phyloP scores from a whole-genome alignment of 2,329 filamentous ascomycete species.

The Phialocephala subalpina region DNA sequence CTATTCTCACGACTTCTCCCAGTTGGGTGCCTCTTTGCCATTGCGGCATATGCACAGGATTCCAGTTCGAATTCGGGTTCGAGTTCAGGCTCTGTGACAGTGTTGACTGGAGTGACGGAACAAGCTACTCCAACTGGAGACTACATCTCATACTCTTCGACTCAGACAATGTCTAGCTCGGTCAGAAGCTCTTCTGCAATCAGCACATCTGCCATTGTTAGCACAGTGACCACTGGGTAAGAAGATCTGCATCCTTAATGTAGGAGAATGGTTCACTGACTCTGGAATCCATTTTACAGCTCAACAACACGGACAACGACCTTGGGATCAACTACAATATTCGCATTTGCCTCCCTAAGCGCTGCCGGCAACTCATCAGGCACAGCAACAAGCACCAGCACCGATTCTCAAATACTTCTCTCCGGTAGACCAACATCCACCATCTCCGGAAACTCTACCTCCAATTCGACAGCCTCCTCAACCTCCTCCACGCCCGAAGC shows the following conservation, averaged over 20 bases:
- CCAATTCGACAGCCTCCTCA: conserved; percentile 54
- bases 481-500: conserved; percentile 55
- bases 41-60: conserved; percentile 36
- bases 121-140: conserved; percentile 46
- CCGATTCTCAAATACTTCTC: conserved; percentile 50
- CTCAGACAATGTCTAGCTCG: conserved; percentile 36
- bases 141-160: conserved; percentile 49
- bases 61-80: conserved; percentile 32
- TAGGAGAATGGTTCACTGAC: too few relatives aligned
- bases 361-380: conserved; percentile 37
- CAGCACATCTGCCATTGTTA: conserved; percentile 35
- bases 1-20: conserved; percentile 33
- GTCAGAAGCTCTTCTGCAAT: conserved; percentile 37
- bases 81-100: conserved; percentile 23
- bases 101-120: conserved; percentile 32
- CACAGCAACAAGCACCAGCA: conserved; percentile 41
- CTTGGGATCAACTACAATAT: conserved; percentile 40
- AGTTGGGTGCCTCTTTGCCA: conserved; percentile 44
- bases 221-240: conserved; percentile 32
- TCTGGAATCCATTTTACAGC: conserved; percentile 1
- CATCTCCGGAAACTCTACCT: conserved; percentile 54
- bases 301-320: conserved; percentile 37
- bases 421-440: conserved; percentile 41
- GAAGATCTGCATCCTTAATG: too few relatives aligned
- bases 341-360: conserved; percentile 32